These are phyloP conservation scores for Rhizopogon vulgaris DNA, from an alignment of 768 basidiomycete genomes.

Conservation along the genomic window DNA sequence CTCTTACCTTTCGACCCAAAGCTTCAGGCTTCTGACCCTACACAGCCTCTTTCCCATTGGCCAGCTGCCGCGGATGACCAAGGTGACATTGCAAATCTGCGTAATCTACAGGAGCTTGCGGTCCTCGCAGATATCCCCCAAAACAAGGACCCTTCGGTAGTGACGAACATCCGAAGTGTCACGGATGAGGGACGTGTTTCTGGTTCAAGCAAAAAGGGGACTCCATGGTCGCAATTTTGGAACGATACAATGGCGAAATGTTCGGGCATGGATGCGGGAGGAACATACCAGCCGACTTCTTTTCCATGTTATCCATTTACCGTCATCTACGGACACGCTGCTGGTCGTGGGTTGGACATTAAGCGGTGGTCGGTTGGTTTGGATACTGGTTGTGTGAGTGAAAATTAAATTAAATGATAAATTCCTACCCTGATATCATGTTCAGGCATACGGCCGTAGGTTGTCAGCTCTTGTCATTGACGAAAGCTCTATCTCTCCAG, in stretches of 20 bases:
- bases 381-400: slow-evolving; percentile 79
- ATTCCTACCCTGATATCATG: slow-evolving; percentile 2
- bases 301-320: slow-evolving; percentile 67
- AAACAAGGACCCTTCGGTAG: slow-evolving; percentile 71
- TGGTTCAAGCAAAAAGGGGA: slow-evolving; percentile 37
- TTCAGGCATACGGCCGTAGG: slow-evolving; percentile 50
- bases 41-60: slow-evolving; percentile 67
- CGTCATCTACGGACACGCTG: slow-evolving; percentile 84
- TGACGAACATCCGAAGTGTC: slow-evolving; percentile 40
- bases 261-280: slow-evolving; percentile 34
- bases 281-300: slow-evolving; percentile 16
- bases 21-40: slow-evolving; percentile 39
- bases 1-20: slow-evolving; percentile 67
- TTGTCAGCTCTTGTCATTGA: slow-evolving; percentile 67
- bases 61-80: slow-evolving; percentile 32
- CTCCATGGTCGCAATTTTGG: slow-evolving; percentile 77
- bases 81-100: slow-evolving; percentile 26
- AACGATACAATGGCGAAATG: slow-evolving; percentile 57
- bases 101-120: slow-evolving; percentile 59
- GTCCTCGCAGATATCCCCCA: slow-evolving; percentile 66
- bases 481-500: slow-evolving; percentile 11
- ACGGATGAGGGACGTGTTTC: slow-evolving; percentile 33
- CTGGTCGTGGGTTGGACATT: slow-evolving; percentile 72
- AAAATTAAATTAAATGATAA: not conserved
- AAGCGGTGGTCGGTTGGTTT: slow-evolving; percentile 81